These are phyloP conservation scores for Cutaneotrichosporon sp. DNA, from an alignment of 1,284 basidiomycete genomes.

Conservation along the genomic window DNA sequence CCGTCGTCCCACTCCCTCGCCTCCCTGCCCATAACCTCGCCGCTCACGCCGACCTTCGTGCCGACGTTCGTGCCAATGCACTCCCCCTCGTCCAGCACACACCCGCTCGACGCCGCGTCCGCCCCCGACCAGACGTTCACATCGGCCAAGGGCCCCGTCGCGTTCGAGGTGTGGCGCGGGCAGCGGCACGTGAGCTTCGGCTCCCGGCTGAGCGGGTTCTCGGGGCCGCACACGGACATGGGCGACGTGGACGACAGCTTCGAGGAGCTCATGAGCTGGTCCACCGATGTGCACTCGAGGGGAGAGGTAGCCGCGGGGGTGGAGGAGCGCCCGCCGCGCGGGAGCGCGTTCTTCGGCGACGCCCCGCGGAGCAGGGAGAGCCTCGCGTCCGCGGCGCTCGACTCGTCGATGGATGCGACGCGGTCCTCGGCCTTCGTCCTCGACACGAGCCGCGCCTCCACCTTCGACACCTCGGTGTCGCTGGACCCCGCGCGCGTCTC, in stretches of 20 bases:
- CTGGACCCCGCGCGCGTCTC: background rate
- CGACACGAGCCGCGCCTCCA: too few species aligned
- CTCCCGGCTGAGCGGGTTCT: background rate
- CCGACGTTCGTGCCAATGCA: background rate
- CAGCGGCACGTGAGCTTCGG: background rate
- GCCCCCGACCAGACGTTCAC: background rate
- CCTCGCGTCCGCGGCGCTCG: background rate
- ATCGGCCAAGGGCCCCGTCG: background rate
- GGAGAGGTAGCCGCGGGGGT: too few species aligned
- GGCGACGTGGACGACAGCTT: background rate
- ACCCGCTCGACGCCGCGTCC: background rate
- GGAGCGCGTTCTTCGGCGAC: constrained; percentile 2
- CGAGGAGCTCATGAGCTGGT: background rate
- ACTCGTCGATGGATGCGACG: background rate
- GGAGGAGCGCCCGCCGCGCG: background rate
- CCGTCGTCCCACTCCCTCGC: background rate
- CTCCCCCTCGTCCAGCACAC: background rate
- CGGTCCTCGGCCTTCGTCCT: background rate
- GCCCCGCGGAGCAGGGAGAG: background rate
- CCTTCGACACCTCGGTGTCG: background rate
- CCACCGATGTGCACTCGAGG: background rate
- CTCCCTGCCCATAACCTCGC: background rate
- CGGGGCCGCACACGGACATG: background rate
- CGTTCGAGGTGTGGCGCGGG: background rate
- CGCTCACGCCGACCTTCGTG: constrained; percentile 1